A percentile compares a stretch with the other conserved stretches of the same genome.
Evolutionary conservation across 176 grass and related monocot genomes (phyloP).

Genomic region (Cenchrus fungigraminus): DNA sequence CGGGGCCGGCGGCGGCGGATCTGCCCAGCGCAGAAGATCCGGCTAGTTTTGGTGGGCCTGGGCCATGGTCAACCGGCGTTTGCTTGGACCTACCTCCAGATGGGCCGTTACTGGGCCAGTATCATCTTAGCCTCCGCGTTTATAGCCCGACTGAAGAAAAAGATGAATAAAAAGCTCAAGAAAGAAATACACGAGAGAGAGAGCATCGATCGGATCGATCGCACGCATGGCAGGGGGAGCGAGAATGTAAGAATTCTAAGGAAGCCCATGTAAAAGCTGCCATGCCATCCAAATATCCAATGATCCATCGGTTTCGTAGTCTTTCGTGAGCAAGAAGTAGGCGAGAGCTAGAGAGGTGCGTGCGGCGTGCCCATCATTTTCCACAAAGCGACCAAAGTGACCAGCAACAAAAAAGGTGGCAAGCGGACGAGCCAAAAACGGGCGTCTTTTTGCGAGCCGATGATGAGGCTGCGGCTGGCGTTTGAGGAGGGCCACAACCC

Average conservation of each 20-base stretch:
- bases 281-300: background rate
- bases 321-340: background rate
- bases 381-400: background rate
- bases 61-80: background rate
- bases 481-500: conserved; percentile 18
- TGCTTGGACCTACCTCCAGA: background rate
- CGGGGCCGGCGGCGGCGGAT: background rate
- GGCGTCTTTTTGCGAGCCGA: background rate
- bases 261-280: background rate
- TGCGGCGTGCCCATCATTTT: conserved; percentile 18
- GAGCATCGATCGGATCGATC: no score
- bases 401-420: background rate
- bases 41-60: background rate
- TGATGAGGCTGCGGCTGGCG: conserved; percentile 29
- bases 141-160: background rate
- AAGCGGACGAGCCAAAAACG: background rate
- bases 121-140: background rate
- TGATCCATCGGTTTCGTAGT: background rate
- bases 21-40: background rate
- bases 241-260: background rate
- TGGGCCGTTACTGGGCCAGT: background rate
- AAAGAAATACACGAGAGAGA: no score
- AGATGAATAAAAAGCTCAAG: background rate
- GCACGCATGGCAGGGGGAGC: no score
- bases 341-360: background rate